Base-by-base conservation (phyloP, 495 filamentous ascomycete species). In the Bombardia bombarda region DNA sequence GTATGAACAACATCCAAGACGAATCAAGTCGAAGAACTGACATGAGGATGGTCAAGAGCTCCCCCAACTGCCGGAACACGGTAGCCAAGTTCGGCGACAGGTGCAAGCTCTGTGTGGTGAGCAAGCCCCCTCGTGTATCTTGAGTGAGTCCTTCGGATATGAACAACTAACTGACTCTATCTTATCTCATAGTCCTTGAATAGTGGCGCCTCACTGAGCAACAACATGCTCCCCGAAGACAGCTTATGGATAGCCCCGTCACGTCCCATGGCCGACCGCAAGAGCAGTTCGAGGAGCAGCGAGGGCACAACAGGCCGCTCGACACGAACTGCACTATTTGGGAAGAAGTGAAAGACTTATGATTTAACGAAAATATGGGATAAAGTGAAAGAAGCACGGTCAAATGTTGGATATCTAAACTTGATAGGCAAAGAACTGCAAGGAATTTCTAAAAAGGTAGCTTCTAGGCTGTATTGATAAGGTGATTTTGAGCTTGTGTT, bases 11-110 rank as follows among this genome's bases (percentile, higher is more conserved):
- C 21, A 32, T n/a, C 13, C 32, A 9, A n/a, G 18, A 24, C 20
- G 20, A 25, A 35, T 21, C 17, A 7, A 12, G 13, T 22, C 10
- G 7, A 40, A 31, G 21, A 12, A 34, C 43, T 51, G 32, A 57
- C 45, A 35, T 26, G n/a, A 30, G 13, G n/a, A 6, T 33, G 7
- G 12, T 4, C 14, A n/a, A 74, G 67, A 58, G 62, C 43, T 54
- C 59, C 12, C 58, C 65, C 37, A 59, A 65, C 46, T 73, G 69
- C 60, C 61, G 58, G 38, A 74, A 72, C 51, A 60, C 47, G 23
- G 70, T 72, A 14, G 18, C 47, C 22, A 53, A 60, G 32, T 74
- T 74, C 32, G 70, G 69, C 8, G 59, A 70, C 14, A 50, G 65
- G 19, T 74, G 70, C 46, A 60, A 61, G 49, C 47, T 65, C 13